Evolutionary conservation across 2,329 filamentous ascomycete species (phyloP), one percentile per base, ranked within the genome.

Genomic region (Phoma sp.): DNA sequence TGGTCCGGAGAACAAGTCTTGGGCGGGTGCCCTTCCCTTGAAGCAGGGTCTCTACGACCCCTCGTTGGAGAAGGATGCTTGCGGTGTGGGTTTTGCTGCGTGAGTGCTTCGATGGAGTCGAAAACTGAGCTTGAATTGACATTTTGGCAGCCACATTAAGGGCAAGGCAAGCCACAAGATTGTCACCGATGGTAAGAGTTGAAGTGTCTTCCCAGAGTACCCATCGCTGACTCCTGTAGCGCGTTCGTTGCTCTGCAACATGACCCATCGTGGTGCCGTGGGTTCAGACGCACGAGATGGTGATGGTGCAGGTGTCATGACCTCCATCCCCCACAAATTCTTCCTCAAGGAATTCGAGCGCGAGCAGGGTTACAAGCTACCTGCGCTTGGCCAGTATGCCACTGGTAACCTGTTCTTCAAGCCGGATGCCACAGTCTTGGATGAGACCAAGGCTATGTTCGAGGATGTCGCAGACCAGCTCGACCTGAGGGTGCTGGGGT

Each of bases 1-100:
- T 70, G 78, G 77, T 52, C 80, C 87, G 57, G 88, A 92, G 76
- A 91, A 92, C 81, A 91, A 92, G 76, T 93, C 91, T 65, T 96
- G 95, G 95, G 95, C 93, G 69, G 91, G 93, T 73, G 90, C 93
- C 74, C 86, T 99, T 69, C 95, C 95, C 72, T 86, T 96, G 85
- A 96, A 96, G 87, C 93, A 98, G 87, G 95, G 93, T 83, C 86
- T 99, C 46, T 99, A 99, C 76, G 93, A 98, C 80, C 95, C 95
- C 60, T 87, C 88, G 76, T 86, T 96, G 62, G 95, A 98, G 80
- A 98, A 98, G 79, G 95, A 99, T 93, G 93, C 95, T 66, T 99
- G 95, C 75, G 95, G 95, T 90, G 95, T 99, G 72, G 95, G 95
- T 76, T 99, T 99, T 79, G 91, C 93, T 78, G 96, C 93, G 91